Base-by-base conservation (phyloP, 2,329 filamentous ascomycete genomes). In the Sporothrix protearum region DNA sequence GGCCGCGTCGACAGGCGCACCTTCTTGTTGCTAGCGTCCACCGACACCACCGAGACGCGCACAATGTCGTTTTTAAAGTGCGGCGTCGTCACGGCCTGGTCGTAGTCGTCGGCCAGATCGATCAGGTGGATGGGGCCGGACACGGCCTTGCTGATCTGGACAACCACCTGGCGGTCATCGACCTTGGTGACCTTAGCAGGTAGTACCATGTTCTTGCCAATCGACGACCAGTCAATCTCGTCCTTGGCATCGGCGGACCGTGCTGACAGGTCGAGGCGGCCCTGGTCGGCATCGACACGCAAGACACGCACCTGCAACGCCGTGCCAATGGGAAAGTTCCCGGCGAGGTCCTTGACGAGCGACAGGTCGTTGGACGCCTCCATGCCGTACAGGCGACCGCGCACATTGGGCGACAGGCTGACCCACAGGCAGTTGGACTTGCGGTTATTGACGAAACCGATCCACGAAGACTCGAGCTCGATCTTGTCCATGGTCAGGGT, bases 391-490 rank as follows among this genome's bases (percentile, higher is more conserved):
- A 99, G 88, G 68, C 94, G 89, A 71, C 96, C 96, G 72, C 94
- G 90, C 19, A 99, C 89, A 69, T 91, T 93, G 7, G 96, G 94
- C 1, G 94, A 93, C 28, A 99, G 82, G 77, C 94, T 97, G 61
- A 96, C 91, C 95, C 96, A 98, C 28, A 97, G 85, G 77, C 88
- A 92, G 75, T 92, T 89, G 36, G 92, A 86, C 28, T 87, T 87
- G 73, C 95, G 85, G 78, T 97, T 98, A 84, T 98, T 99, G 78
- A 99, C 88, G 78, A 95, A 98, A 0, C 91, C 94, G 68, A 96
- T 80, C 80, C 92, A 89, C 1, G 86, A 87, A 22, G 91, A 90
- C 22, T 91, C 94, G 68, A 88, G 83, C 76, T 91, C 85, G 73
- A 99, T 82, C 73, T 92, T 88, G 33, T 92, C 89, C 42, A 97